Evolutionary conservation across 495 filamentous ascomycete species (phyloP).

Genomic region (Geoglossum glabrum): DNA sequence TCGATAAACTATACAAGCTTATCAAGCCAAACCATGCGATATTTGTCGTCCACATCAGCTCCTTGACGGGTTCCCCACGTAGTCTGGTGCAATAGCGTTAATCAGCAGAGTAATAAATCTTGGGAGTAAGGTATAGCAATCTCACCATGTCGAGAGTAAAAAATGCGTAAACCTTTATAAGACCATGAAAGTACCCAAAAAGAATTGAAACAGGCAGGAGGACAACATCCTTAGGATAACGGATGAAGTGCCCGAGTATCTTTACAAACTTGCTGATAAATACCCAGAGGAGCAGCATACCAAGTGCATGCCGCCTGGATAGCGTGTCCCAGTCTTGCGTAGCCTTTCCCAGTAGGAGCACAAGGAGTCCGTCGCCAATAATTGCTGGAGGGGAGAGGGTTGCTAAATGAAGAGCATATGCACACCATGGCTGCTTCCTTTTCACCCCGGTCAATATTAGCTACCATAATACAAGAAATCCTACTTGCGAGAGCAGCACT

Average conservation of each 20-base stretch:
- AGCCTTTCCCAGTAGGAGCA: conserved; percentile 30
- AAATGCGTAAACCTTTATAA: conserved; percentile 57
- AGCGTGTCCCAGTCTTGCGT: conserved; percentile 25
- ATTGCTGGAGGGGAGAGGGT: conserved; percentile 54
- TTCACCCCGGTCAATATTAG: no score
- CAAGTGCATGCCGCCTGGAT: conserved; percentile 25
- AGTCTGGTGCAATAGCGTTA: conserved; percentile 21
- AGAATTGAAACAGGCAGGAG: conserved; percentile 50
- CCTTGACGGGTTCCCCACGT: conserved; percentile 39
- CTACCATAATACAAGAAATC: conserved; percentile 1
- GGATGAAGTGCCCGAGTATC: conserved; percentile 49
- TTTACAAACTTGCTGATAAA: conserved; percentile 63
- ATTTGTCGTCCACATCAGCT: conserved; percentile 34
- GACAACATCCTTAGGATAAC: conserved; percentile 45
- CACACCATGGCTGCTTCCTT: conserved; percentile 48
- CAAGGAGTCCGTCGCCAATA: conserved; percentile 38
- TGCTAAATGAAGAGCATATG: conserved; percentile 54
- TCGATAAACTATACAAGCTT: no score
- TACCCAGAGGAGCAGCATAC: conserved; percentile 39
- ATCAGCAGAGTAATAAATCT: background rate
- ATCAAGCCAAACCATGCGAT: conserved; percentile 26
- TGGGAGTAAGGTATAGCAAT: conserved; percentile 5
- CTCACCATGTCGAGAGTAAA: conserved; percentile 50
- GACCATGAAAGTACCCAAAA: conserved; percentile 59
- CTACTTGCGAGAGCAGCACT: conserved; percentile 21